Conservation (phyloP, 345 rosid species). For the Ceriops zippeliana region DNA sequence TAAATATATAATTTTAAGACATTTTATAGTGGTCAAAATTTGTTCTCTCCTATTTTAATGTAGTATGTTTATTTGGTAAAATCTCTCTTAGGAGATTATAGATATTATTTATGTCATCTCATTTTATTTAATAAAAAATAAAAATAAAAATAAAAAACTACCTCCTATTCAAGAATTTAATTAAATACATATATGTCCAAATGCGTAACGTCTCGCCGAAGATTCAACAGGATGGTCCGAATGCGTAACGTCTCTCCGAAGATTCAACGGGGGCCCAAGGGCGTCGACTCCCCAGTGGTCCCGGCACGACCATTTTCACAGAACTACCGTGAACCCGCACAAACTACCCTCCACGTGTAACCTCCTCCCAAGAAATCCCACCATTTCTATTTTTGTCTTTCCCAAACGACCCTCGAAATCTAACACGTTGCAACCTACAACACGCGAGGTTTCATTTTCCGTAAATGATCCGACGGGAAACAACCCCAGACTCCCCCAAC, state of each 20-base stretch:
- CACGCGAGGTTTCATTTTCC: constrained; percentile 19
- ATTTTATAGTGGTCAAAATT: too few relatives aligned
- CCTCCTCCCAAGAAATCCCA: background rate
- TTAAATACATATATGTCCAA: constrained; percentile 18
- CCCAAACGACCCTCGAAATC: constrained; percentile 11
- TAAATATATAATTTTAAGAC: too few relatives aligned
- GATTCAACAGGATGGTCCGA: constrained; percentile 19
- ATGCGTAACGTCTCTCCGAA: constrained; percentile 57
- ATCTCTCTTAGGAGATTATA: too few relatives aligned
- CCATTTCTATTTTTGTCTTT: too few relatives aligned
- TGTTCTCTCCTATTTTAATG: too few relatives aligned
- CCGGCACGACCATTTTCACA: too few relatives aligned
- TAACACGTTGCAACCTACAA: constrained; percentile 4
- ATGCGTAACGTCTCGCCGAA: constrained; percentile 56
- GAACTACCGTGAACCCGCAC: background rate
- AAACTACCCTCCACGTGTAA: constrained; percentile 26
- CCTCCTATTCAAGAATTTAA: background rate
- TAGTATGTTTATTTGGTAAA: too few relatives aligned
- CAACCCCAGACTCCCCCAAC: too few relatives aligned
- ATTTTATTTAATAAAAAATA: too few relatives aligned
- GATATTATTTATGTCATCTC: too few relatives aligned
- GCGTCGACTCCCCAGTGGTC: background rate
- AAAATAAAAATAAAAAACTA: constrained; percentile 8
- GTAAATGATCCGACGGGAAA: constrained; percentile 23
- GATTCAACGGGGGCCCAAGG: constrained; percentile 15